Conservation (phyloP, 1,284 basidiomycete species). For the Irpex rosettiformis region DNA sequence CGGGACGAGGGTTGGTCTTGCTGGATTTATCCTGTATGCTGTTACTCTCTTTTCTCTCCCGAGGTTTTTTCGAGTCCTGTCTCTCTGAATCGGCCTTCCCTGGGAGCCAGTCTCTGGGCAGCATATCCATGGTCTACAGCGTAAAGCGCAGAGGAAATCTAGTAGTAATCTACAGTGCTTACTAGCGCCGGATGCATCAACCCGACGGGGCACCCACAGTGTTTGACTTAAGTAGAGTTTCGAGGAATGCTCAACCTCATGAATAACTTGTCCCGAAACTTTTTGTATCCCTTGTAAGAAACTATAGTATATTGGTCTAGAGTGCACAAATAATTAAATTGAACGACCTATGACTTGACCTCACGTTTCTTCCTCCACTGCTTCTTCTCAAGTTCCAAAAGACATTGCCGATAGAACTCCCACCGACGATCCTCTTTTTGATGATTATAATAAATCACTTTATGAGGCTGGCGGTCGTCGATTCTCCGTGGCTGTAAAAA, state of each 20-base stretch:
- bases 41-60: background rate
- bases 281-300: background rate
- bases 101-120: conserved; percentile 3
- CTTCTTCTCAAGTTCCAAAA: background rate
- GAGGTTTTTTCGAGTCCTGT: background rate
- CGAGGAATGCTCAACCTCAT: too few relatives aligned
- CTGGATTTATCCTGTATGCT: background rate
- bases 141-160: too few relatives aligned
- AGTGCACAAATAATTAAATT: too few relatives aligned
- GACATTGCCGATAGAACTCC: background rate
- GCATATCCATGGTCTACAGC: too few relatives aligned
- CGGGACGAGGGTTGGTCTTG: conserved; percentile 2
- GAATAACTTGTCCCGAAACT: too few relatives aligned
- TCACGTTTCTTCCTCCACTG: background rate
- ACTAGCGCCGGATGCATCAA: too few relatives aligned
- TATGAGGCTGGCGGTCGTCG: background rate
- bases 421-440: background rate
- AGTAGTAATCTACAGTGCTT: too few relatives aligned
- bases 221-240: too few relatives aligned
- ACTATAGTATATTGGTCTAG: too few relatives aligned
- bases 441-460: background rate
- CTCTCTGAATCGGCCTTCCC: background rate
- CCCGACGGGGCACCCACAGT: too few relatives aligned
- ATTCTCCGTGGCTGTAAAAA: background rate
- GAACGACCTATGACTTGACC: too few relatives aligned